Base-by-base conservation (phyloP, 306 rosid genomes). In the Mimosa pudica region DNA sequence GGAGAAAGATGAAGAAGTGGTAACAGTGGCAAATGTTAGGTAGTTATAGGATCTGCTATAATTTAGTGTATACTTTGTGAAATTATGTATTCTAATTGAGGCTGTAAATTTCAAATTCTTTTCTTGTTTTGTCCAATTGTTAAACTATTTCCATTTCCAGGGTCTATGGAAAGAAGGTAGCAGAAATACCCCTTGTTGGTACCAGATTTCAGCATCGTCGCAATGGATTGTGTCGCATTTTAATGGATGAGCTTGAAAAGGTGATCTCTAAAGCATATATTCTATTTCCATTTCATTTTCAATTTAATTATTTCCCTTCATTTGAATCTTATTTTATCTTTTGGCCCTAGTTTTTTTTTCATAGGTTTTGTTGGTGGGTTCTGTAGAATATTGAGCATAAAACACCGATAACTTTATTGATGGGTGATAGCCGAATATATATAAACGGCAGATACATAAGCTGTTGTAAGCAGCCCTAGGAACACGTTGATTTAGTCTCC, bases 191-290 rank as follows among this genome's bases (percentile, higher is more conserved):
- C 64, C 94, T 95, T 71, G 86, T 92, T 63, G 98, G 90, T 38
- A 92, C 98, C 73, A 84, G 97, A 76, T 82, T 87, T 72, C 96
- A 77, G 64, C 88, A 87, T 81, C 96, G 98, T 14, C 94, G 92
- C 69, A 94, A 41, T 32, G 98, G 98, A 85, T 92, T 92, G 98
- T 95, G 98, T 79, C 95, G 81, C 77, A 62, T 87, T 67, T 81
- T 95, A 83, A 91, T 95, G 88, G 75, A 87, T 81, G 93, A 89
- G 85, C 94, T 95, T 79, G 98, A 91, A 80, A 89, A 87, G 98
- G 98, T 95, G 80, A 78, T 8, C 14, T 30, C 20, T 60, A 57
- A 35, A 14, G 70, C 73, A 63, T 70, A 8, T 54, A 38, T 2
- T 5, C 42, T 38, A 38, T 38, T 38, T 38, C 42, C 42, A 38